Percentiles rank a stretch among this genome's conserved stretches.
These are phyloP conservation scores for Saccharomyces hybrid DNA, from an alignment of 1,139 yeast genomes.

Conservation along the genomic window DNA sequence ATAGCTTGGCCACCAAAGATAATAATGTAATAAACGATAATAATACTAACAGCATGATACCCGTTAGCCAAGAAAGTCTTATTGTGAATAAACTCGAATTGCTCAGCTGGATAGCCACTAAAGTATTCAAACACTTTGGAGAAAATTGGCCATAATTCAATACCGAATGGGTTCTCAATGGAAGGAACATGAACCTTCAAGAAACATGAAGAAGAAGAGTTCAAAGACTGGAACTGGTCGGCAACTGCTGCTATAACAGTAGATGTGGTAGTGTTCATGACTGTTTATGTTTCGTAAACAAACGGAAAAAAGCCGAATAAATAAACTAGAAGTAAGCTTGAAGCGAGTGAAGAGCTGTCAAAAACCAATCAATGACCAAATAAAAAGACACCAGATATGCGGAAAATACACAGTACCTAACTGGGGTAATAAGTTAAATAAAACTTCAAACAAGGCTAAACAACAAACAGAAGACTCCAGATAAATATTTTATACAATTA, in stretches of 20 bases:
- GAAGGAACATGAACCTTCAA: conserved; percentile 41
- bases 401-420: neutral
- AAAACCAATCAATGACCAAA: neutral
- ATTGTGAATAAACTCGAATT: conserved; percentile 59
- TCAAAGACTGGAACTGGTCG: conserved; percentile 3
- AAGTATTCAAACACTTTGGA: conserved; percentile 45
- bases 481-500: neutral
- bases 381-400: neutral
- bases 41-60: conserved; percentile 54
- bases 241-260: conserved; percentile 7
- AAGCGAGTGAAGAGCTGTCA: conserved; percentile 1
- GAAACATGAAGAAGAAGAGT: conserved; percentile 13
- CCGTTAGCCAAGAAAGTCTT: conserved; percentile 63
- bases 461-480: neutral
- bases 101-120: conserved; percentile 60
- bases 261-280: conserved; percentile 1
- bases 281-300: neutral
- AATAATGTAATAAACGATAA: conserved; percentile 62
- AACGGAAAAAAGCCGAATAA: neutral
- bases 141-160: conserved; percentile 84
- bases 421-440: neutral
- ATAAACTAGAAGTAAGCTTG: neutral
- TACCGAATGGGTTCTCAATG: conserved; percentile 79
- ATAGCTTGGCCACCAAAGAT: conserved; percentile 77
- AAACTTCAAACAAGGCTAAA: neutral